phyloP scores from a whole-genome alignment of 805 yeast species.

The Suhomyces tanzawaensis region DNA sequence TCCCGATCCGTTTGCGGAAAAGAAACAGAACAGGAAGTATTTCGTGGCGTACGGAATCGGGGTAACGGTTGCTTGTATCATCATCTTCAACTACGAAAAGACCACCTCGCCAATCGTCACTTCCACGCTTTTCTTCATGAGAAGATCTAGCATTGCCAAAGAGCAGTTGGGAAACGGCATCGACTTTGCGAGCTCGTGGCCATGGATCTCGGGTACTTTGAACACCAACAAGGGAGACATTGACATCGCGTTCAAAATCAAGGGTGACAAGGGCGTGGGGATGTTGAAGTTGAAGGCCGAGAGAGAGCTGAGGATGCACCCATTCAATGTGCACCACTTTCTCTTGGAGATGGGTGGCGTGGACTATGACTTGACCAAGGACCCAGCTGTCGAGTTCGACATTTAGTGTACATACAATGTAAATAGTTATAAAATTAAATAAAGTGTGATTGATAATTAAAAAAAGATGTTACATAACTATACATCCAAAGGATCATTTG shows the following conservation, averaged over 20 bases:
- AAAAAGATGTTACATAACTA: too few relatives aligned
- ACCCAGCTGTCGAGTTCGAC: conserved; percentile 28
- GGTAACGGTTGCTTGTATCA: conserved; percentile 36
- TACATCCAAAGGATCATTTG: too few relatives aligned
- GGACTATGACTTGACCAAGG: conserved; percentile 27
- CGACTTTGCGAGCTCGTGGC: conserved; percentile 68
- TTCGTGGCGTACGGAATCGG: conserved; percentile 48
- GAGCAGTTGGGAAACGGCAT: conserved; percentile 72
- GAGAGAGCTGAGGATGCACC: conserved; percentile 55
- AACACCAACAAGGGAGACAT: conserved; percentile 82
- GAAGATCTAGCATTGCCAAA: conserved; percentile 68
- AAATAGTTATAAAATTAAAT: not conserved
- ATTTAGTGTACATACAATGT: conserved; percentile 14
- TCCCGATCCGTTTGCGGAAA: conserved; percentile 72
- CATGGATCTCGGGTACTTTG: conserved; percentile 86
- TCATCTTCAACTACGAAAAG: conserved; percentile 91
- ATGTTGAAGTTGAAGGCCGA: conserved; percentile 69
- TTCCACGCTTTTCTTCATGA: conserved; percentile 79
- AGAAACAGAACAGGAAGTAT: conserved; percentile 49
- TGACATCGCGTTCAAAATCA: conserved; percentile 66
- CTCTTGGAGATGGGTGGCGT: conserved; percentile 21
- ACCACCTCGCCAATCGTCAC: conserved; percentile 84
- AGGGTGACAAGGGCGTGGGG: conserved; percentile 58
- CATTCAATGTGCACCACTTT: conserved; percentile 36
- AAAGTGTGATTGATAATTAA: too few relatives aligned